phyloP scores from a whole-genome alignment of 768 basidiomycete species.

The Steccherinum ochraceum region DNA sequence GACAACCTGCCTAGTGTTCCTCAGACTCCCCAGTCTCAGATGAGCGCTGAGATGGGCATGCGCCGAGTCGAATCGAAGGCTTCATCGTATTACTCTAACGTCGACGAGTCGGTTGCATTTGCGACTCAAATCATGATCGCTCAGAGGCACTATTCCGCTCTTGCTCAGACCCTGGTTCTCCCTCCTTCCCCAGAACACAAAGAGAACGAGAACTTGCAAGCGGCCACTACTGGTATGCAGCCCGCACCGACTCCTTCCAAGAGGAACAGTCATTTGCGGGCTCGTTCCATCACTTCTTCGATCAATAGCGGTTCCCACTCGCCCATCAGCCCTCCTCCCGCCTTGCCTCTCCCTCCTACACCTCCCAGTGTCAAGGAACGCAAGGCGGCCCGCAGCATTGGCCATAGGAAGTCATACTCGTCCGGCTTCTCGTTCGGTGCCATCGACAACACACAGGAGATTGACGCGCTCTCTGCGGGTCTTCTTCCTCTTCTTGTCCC shows the following conservation, averaged over 20 bases:
- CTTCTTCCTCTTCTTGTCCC: constrained; percentile 64
- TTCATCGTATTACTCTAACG: constrained; percentile 47
- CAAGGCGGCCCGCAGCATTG: constrained; percentile 39
- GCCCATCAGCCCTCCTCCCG: constrained; percentile 49
- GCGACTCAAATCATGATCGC: constrained; percentile 64
- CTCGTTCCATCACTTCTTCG: constrained; percentile 49
- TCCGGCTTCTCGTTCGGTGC: constrained; percentile 56
- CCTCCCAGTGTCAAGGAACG: constrained; percentile 56
- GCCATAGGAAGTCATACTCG: constrained; percentile 47
- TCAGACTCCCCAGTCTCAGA: constrained; percentile 49
- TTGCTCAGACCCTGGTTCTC: constrained; percentile 60
- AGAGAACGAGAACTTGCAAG: constrained; percentile 18
- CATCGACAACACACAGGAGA: constrained; percentile 52
- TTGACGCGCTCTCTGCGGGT: constrained; percentile 65
- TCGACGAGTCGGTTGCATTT: constrained; percentile 44
- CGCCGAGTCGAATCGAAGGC: constrained; percentile 44
- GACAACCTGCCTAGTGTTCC: constrained; percentile 38
- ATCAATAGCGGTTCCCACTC: constrained; percentile 34
- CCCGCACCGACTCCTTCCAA: constrained; percentile 26
- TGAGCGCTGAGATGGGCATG: constrained; percentile 49
- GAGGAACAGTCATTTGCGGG: constrained; percentile 44
- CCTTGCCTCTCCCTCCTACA: constrained; percentile 69
- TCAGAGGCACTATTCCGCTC: constrained; percentile 64
- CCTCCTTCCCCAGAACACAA: constrained; percentile 39
- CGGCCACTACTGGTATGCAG: constrained; percentile 24